Base-by-base conservation (phyloP, 176 grass and related monocot genomes). In the Paspalum vaginatum region DNA sequence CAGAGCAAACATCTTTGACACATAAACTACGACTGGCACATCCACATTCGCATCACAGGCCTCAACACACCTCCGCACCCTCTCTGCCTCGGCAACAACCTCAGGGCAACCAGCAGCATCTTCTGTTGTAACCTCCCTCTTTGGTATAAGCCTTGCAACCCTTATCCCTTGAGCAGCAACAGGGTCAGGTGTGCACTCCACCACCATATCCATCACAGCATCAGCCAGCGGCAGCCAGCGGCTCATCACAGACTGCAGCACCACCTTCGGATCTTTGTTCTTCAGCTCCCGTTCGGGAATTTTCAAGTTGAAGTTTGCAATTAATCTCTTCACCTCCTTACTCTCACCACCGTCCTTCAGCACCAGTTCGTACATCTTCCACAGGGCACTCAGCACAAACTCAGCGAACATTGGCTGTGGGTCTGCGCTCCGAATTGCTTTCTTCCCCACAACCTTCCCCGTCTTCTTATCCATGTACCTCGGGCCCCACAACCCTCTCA, bases 1-100 rank as follows among this genome's bases (percentile, higher is more conserved):
- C 68, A 94, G 74, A 1, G 88, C 87, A 93, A 93, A 94, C 95
- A 98, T 98, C 83, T 98, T 98, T 1, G 92, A 98, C 74, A 98
- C 89, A 39, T 92, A 98, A 49, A 93, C 95, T 20, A 98, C 83
- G 27, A 87, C 74, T 20, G 92, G 95, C 9, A 78, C 95, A 66
- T 84, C 79, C 69, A 26, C 0, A 37, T 75, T 89, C 65, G 72
- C 71, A 61, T 92, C 86, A 66, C 92, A 98, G 54, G 47, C 43
- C 70, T 87, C 81, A 5, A 98, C 84, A 61, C 87, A 92, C 25
- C 88, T 98, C 82, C 95, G 90, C 55, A 91, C 90, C 72, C 74
- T 83, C 68, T 98, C 84, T 12, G 81, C 81, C 64, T 98, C 95
- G 7, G 55, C 52, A 38, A 92, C 16, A 50, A 94, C 65, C 52